Evolutionary conservation across 495 filamentous ascomycete genomes (phyloP).

Genomic region (Collariella sp.): DNA sequence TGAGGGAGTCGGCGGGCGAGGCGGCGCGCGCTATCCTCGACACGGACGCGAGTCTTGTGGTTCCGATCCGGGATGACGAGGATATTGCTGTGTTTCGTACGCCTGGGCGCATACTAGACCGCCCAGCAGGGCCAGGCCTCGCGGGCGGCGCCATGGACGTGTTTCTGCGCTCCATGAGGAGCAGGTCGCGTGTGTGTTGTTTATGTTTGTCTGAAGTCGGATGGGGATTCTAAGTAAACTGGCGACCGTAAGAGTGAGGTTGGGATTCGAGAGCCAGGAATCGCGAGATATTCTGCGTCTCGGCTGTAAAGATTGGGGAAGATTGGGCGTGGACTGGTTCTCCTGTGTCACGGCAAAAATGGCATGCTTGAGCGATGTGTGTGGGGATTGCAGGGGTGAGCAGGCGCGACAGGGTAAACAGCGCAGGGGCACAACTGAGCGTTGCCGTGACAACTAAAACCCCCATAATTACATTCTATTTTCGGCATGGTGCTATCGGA

Average conservation of each 20-base stretch:
- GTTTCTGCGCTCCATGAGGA: slow-evolving; percentile 29
- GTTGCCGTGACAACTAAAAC: slow-evolving; percentile 13
- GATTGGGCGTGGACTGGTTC: background rate
- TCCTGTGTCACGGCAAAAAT: slow-evolving; percentile 5
- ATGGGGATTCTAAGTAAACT: background rate
- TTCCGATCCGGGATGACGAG: slow-evolving; percentile 7
- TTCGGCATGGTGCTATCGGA: too few relatives aligned
- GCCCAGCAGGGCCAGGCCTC: slow-evolving; percentile 10
- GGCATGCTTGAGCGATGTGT: background rate
- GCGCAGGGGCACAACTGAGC: background rate
- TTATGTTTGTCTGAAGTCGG: background rate
- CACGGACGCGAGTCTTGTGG: slow-evolving; percentile 13
- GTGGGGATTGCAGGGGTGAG: slow-evolving; percentile 10
- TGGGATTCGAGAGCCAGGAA: background rate
- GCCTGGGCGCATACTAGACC: slow-evolving; percentile 26
- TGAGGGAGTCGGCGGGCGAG: slow-evolving; percentile 58
- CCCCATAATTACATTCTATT: background rate
- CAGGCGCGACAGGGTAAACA: slow-evolving; percentile 13
- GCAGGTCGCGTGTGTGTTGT: slow-evolving; percentile 12
- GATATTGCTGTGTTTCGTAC: slow-evolving; percentile 9
- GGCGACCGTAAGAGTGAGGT: background rate
- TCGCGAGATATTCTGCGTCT: background rate
- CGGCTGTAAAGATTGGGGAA: background rate
- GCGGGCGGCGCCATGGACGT: slow-evolving; percentile 19
- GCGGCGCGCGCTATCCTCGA: slow-evolving; percentile 34